Evolutionary conservation across 2,329 filamentous ascomycete genomes (phyloP).

Genomic region (Colletotrichum gloeosporioides): DNA sequence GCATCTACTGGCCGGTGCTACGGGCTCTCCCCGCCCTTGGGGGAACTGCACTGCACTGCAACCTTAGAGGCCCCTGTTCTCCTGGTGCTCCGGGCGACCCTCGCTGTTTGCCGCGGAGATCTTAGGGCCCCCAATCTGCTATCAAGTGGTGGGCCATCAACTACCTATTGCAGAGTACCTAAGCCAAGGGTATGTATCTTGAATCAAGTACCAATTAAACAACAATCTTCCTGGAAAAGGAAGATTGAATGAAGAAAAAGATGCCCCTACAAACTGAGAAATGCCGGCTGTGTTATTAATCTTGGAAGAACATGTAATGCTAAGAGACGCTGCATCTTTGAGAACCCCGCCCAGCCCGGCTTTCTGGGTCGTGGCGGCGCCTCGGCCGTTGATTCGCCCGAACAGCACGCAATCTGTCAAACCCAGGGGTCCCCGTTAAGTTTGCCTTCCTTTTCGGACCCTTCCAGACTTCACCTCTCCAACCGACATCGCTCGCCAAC

Average conservation of each 20-base stretch:
- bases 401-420: constrained; percentile 10
- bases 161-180: neutral
- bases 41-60: neutral
- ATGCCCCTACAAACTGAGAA: neutral
- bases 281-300: neutral
- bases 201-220: neutral
- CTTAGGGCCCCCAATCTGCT: neutral
- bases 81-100: neutral
- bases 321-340: neutral
- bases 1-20: neutral
- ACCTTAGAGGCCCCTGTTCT: neutral
- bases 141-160: neutral
- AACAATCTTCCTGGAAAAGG: neutral
- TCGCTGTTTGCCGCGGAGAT: neutral
- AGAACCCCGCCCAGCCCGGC: neutral
- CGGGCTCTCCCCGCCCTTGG: neutral
- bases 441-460: neutral
- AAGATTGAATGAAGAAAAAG: neutral
- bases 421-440: neutral
- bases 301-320: neutral
- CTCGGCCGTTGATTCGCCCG: constrained; percentile 20
- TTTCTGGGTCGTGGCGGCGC: constrained; percentile 15
- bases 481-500: constrained; percentile 9
- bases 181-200: neutral
- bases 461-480: neutral